A percentile compares a stretch with the other conserved stretches of the same genome.
These are phyloP conservation scores for Simmondsia chinensis DNA, from an alignment of 148 eudicot species.

Conservation along the genomic window DNA sequence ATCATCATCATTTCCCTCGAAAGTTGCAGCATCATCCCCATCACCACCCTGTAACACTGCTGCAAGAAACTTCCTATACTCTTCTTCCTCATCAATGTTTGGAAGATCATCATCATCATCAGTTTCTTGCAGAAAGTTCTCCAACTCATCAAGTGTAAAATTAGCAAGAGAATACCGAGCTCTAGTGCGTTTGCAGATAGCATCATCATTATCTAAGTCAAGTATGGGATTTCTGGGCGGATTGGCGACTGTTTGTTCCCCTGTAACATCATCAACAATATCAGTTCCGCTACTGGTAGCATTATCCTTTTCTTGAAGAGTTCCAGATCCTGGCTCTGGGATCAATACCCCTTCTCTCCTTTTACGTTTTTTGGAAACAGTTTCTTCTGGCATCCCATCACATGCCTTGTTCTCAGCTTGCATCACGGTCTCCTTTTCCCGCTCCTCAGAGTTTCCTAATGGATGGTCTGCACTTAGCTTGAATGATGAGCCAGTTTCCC, in stretches of 20 bases:
- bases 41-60: constrained; percentile 73
- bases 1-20: constrained; percentile 56
- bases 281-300: constrained; percentile 23
- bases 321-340: constrained; percentile 22
- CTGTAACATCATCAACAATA: constrained; percentile 23
- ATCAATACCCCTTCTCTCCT: constrained; percentile 21
- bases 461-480: constrained; percentile 8
- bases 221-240: constrained; percentile 11
- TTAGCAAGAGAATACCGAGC: constrained; percentile 95
- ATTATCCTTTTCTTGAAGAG: constrained; percentile 19
- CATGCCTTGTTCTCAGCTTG: constrained; percentile 8
- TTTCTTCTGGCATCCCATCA: constrained; percentile 7
- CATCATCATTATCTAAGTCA: constrained; percentile 64
- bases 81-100: constrained; percentile 91
- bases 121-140: constrained; percentile 93
- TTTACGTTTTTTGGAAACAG: constrained; percentile 4
- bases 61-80: constrained; percentile 89
- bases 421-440: no score
- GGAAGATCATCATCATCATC: constrained; percentile 90
- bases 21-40: constrained; percentile 27
- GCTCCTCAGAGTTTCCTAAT: no score
- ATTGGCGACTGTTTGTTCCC: constrained; percentile 5
- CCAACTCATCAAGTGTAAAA: constrained; percentile 92
- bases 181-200: constrained; percentile 87
- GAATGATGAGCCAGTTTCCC: constrained; percentile 3